Percentiles rank a stretch among this genome's conserved stretches.
phyloP scores from a whole-genome alignment of 192 early-diverging fungal genomes.

The Diversispora eburnea region DNA sequence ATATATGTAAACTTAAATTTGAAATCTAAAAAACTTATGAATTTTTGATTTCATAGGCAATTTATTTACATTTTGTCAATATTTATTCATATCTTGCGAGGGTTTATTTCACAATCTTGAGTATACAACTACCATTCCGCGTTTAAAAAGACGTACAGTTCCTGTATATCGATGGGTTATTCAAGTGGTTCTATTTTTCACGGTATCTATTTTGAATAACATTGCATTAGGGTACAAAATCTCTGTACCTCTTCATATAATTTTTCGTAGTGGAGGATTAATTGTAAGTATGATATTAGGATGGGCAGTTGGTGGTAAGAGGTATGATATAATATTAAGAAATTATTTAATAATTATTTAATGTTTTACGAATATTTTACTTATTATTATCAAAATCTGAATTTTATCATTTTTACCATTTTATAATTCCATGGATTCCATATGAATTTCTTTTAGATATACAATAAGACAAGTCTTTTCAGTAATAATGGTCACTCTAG shows the following conservation, averaged over 20 bases:
- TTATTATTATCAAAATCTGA: neutral
- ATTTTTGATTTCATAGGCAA: slow-evolving; percentile 39
- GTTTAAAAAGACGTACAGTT: slow-evolving; percentile 53
- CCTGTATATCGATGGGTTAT: slow-evolving; percentile 70
- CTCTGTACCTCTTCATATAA: slow-evolving; percentile 86
- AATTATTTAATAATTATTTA: neutral
- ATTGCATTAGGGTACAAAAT: slow-evolving; percentile 74
- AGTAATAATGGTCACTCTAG: slow-evolving; percentile 73
- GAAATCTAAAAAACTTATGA: neutral
- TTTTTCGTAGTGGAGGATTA: slow-evolving; percentile 80
- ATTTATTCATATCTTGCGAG: slow-evolving; percentile 62
- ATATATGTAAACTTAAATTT: neutral
- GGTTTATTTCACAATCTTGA: slow-evolving; percentile 57
- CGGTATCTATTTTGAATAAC: slow-evolving; percentile 80
- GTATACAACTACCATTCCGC: slow-evolving; percentile 38
- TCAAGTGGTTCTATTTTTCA: slow-evolving; percentile 76
- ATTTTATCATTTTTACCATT: neutral
- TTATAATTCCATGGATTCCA: neutral
- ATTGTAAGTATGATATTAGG: slow-evolving; percentile 82
- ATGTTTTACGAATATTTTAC: neutral
- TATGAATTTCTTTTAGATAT: slow-evolving; percentile 34
- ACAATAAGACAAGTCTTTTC: slow-evolving; percentile 50
- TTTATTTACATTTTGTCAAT: slow-evolving; percentile 73
- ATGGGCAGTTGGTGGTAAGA: slow-evolving; percentile 58
- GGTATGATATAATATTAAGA: slow-evolving; percentile 36